Evolutionary conservation across 176 grass and related monocot species (phyloP).

Genomic region (Hordeum vulgare): DNA sequence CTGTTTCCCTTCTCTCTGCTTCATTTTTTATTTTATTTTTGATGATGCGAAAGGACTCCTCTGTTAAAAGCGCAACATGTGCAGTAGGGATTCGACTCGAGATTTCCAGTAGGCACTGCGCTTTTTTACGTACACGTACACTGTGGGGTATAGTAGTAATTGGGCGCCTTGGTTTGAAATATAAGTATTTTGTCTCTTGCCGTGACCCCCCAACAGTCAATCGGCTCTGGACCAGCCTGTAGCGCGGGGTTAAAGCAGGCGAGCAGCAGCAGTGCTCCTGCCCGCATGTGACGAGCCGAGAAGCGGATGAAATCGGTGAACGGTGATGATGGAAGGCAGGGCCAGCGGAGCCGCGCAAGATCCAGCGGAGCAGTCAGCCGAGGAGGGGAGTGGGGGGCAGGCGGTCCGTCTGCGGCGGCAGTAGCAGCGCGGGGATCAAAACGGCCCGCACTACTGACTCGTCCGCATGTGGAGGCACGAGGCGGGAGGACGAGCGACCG

Average conservation of each 20-base stretch:
- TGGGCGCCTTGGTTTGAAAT: neutral
- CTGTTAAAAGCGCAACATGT: neutral
- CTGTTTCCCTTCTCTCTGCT: neutral
- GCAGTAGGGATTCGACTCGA: neutral
- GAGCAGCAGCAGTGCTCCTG: too few relatives aligned
- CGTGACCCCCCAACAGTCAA: neutral
- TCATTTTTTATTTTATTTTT: neutral
- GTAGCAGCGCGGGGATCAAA: slow-evolving; percentile 6
- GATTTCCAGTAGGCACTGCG: neutral
- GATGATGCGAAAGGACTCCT: neutral
- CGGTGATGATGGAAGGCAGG: neutral
- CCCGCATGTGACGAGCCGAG: neutral
- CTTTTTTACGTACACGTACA: neutral
- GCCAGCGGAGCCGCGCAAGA: neutral
- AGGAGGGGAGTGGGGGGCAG: neutral
- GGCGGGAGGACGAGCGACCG: neutral
- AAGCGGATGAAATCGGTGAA: neutral
- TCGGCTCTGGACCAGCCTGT: neutral
- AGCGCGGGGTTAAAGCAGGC: neutral
- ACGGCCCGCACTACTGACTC: neutral
- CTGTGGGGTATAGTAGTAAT: neutral
- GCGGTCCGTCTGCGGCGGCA: neutral
- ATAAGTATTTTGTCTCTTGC: neutral
- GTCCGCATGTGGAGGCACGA: slow-evolving; percentile 35
- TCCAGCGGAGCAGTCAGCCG: slow-evolving; percentile 13